Base-by-base conservation (phyloP, 1,284 basidiomycete species). In the Ceratobasidium sp. region DNA sequence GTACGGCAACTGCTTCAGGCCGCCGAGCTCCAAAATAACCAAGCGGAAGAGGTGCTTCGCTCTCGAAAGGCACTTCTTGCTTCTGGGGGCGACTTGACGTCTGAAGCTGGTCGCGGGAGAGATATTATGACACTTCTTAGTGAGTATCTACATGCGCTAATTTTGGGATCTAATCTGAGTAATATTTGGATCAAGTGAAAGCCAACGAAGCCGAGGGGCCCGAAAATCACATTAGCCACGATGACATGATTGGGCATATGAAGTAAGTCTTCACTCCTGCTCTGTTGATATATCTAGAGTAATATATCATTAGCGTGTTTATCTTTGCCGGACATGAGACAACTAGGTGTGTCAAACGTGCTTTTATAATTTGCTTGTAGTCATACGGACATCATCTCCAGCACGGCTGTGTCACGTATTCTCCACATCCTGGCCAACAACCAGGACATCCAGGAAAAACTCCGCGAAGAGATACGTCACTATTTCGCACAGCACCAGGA, bases 91-190 rank as follows among this genome's bases (percentile, higher is more conserved):
- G 81, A 81, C 37, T 79, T 80, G 49, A 76, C 79, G n/a, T 78
- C 80, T 8, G 54, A 78, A 37, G 62, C 54, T 44, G 78, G 52
- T 44, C 73, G 77, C 25, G 86, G 85, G 0, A 87, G 85, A 79
- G 88, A 89, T 80, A 85, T 89, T 43, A 87, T 88, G 77, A 87
- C 85, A 76, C 83, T 87, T 67, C 82, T 89, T 78, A 78, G 88
- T 89, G 74, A 81, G 87, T 32, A 19, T 66, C 11, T 25, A 46
- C 34, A 17, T 29, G 17, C 44, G 17, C 22, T 49, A 9, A 4
- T 1, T 25, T 15, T 49, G n/a, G 17, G 46, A 19, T n/a, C n/a
- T 32, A 13, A 46, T 52, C 32, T 51, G 3, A 1, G 25, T 25
- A 29, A 37, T 32, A 15, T 19, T n/a, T 25, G 17, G 37, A 25